Conservation (phyloP, 2,329 filamentous ascomycete genomes). For the Orbilia quercus region DNA sequence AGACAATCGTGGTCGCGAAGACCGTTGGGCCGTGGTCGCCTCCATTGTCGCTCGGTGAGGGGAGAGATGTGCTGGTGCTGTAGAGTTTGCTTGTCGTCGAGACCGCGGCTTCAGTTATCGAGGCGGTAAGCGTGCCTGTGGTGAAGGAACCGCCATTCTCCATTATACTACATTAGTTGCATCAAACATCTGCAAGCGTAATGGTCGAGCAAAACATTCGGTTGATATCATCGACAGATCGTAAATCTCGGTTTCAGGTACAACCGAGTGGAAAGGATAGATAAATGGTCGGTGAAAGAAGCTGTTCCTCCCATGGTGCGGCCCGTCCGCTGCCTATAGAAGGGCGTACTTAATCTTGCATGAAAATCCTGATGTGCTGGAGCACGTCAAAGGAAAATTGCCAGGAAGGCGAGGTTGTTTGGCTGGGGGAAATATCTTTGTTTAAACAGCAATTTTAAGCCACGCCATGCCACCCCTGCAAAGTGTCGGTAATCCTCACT, state of each 20-base stretch:
- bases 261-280: slow-evolving; percentile 46
- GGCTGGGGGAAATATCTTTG: slow-evolving; percentile 44
- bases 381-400: slow-evolving; percentile 55
- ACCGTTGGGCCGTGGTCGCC: slow-evolving; percentile 53
- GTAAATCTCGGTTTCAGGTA: slow-evolving; percentile 51
- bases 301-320: slow-evolving; percentile 55
- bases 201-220: slow-evolving; percentile 31
- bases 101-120: slow-evolving; percentile 44
- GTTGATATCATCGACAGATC: slow-evolving; percentile 49
- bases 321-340: slow-evolving; percentile 55
- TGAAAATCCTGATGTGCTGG: slow-evolving; percentile 56
- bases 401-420: slow-evolving; percentile 50
- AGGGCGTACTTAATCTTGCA: slow-evolving; percentile 57
- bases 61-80: slow-evolving; percentile 42
- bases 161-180: slow-evolving; percentile 56
- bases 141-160: slow-evolving; percentile 56
- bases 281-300: slow-evolving; percentile 51
- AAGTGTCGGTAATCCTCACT: slow-evolving; percentile 49
- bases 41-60: slow-evolving; percentile 43
- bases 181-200: slow-evolving; percentile 35
- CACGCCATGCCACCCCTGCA: slow-evolving; percentile 52
- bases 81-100: slow-evolving; percentile 46
- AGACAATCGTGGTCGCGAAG: slow-evolving; percentile 57
- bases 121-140: slow-evolving; percentile 54
- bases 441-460: slow-evolving; percentile 56